These are phyloP conservation scores for Fusarium sp. DNA, from an alignment of 2,329 filamentous ascomycete genomes.

Conservation along the genomic window DNA sequence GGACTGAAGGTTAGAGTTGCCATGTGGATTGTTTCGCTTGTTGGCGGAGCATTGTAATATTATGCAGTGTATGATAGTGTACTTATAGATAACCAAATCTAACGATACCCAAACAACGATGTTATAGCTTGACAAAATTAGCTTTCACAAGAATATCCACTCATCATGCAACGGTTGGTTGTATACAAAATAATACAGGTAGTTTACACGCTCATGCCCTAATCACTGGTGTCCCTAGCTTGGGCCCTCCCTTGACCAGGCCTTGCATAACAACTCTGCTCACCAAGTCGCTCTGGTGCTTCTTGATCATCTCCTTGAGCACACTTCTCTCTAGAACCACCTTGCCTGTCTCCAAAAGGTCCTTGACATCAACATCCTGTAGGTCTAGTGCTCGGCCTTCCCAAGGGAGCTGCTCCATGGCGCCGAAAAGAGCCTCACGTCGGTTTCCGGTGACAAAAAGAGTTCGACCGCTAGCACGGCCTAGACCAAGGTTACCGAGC, in stretches of 20 bases:
- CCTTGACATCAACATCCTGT: slow-evolving; percentile 93
- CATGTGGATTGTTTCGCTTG: slow-evolving; percentile 90
- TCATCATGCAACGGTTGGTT: slow-evolving; percentile 8
- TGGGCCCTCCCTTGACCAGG: slow-evolving; percentile 46
- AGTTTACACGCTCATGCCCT: slow-evolving; percentile 40
- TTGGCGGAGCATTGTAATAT: slow-evolving; percentile 83
- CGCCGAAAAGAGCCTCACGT: slow-evolving; percentile 71
- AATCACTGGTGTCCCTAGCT: slow-evolving; percentile 53
- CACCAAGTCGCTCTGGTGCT: slow-evolving; percentile 75
- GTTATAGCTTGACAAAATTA: background rate
- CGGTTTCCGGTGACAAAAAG: slow-evolving; percentile 75
- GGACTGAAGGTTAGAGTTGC: slow-evolving; percentile 85
- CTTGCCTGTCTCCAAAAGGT: slow-evolving; percentile 84
- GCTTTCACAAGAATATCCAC: background rate
- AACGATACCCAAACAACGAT: slow-evolving; percentile 18
- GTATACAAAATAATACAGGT: slow-evolving; percentile 46
- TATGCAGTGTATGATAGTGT: slow-evolving; percentile 32
- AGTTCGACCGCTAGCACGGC: slow-evolving; percentile 72
- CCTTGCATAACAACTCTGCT: slow-evolving; percentile 58
- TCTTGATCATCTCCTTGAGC: slow-evolving; percentile 76
- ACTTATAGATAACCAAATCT: slow-evolving; percentile 5
- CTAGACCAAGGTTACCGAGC: slow-evolving; percentile 76
- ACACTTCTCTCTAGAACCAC: slow-evolving; percentile 88
- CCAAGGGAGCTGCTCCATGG: slow-evolving; percentile 70
- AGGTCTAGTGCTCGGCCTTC: slow-evolving; percentile 76